Conservation (phyloP, 208 protist genomes). For the Wallacemonas sp. region DNA sequence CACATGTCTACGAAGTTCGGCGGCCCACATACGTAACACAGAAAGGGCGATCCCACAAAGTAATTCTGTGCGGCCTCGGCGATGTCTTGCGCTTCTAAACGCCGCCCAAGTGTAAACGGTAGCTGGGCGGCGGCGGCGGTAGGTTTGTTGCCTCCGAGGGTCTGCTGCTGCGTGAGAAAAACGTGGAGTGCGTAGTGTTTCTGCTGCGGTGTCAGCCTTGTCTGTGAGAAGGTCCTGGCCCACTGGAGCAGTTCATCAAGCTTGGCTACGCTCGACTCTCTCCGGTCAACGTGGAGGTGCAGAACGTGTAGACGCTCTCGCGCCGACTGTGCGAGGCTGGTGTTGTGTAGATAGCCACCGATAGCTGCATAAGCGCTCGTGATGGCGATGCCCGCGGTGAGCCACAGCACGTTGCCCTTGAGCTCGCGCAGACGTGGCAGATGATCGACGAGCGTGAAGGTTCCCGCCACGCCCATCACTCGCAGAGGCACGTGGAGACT, state of each 20-base stretch:
- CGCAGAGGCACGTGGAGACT: constrained; percentile 51
- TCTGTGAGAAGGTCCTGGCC: constrained; percentile 10
- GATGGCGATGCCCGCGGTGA: constrained; percentile 79
- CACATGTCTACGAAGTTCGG: constrained; percentile 47
- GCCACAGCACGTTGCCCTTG: constrained; percentile 57
- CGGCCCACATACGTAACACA: constrained; percentile 76
- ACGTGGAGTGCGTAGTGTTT: constrained; percentile 25
- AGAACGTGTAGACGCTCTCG: constrained; percentile 48
- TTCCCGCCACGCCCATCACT: constrained; percentile 48
- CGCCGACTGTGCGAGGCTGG: constrained; percentile 27
- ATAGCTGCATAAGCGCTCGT: constrained; percentile 65
- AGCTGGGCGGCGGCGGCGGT: neutral
- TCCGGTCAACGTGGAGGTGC: constrained; percentile 79
- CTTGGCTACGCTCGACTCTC: constrained; percentile 44
- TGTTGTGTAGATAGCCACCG: constrained; percentile 17
- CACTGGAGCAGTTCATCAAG: constrained; percentile 44
- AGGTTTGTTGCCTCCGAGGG: neutral
- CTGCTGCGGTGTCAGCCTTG: neutral
- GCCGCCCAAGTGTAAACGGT: constrained; percentile 34
- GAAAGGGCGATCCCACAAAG: constrained; percentile 36
- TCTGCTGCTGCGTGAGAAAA: constrained; percentile 28
- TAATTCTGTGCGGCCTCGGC: constrained; percentile 28
- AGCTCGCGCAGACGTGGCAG: constrained; percentile 36
- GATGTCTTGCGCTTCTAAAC: constrained; percentile 39
- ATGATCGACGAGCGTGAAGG: constrained; percentile 69